These are phyloP conservation scores for Parastagonospora avenae DNA, from an alignment of 2,329 filamentous ascomycete species.

Conservation along the genomic window DNA sequence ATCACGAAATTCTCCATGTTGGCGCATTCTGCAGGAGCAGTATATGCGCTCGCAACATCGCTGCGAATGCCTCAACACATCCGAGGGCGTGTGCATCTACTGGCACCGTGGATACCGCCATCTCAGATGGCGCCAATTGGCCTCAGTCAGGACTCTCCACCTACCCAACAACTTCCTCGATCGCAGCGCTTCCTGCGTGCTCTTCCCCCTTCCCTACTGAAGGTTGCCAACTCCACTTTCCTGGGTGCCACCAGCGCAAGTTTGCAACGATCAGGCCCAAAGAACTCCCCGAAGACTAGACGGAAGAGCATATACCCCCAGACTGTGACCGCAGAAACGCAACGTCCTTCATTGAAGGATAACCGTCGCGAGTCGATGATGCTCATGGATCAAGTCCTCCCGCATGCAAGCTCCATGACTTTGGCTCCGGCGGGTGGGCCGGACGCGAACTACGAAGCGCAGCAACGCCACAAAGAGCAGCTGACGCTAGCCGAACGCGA, in stretches of 20 bases:
- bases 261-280: conserved; percentile 59
- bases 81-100: conserved; percentile 87
- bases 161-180: conserved; percentile 84
- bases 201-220: conserved; percentile 86
- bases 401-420: conserved; percentile 43
- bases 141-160: conserved; percentile 73
- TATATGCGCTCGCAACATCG: conserved; percentile 94
- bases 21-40: conserved; percentile 95
- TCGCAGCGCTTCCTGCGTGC: conserved; percentile 90
- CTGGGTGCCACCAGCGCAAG: conserved; percentile 90
- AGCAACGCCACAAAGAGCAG: conserved; percentile 51
- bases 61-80: conserved; percentile 96
- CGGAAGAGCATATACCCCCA: conserved; percentile 35
- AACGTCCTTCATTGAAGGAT: conserved; percentile 35
- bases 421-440: conserved; percentile 29
- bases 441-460: conserved; percentile 40
- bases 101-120: conserved; percentile 96
- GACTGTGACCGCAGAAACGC: conserved; percentile 13
- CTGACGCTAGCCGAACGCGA: conserved; percentile 71
- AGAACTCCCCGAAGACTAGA: conserved; percentile 55
- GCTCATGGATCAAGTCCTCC: conserved; percentile 55
- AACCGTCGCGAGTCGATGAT: conserved; percentile 54
- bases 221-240: conserved; percentile 93
- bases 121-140: conserved; percentile 59
- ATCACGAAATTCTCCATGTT: conserved; percentile 96